These are phyloP conservation scores for Fusarium dimerum DNA, from an alignment of 2,329 filamentous ascomycete genomes.

Conservation along the genomic window DNA sequence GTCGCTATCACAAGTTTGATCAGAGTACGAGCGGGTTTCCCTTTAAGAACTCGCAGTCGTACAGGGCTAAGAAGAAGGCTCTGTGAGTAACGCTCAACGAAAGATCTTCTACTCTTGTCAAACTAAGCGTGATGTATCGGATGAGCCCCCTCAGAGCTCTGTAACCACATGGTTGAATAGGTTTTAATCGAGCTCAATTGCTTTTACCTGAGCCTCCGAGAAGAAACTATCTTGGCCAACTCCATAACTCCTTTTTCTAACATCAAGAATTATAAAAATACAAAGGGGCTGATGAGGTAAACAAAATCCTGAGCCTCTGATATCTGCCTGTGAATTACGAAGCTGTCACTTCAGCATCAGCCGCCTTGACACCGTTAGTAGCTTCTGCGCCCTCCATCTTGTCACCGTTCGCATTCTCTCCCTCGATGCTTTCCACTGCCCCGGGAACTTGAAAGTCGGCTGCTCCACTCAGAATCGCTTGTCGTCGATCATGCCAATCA, in stretches of 20 bases:
- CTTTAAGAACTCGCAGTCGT: slow-evolving; percentile 40
- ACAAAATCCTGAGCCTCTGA: background rate
- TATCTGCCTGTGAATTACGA: background rate
- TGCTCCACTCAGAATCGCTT: slow-evolving; percentile 52
- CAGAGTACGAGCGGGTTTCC: slow-evolving; percentile 43
- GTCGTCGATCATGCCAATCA: slow-evolving; percentile 62
- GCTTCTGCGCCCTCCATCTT: slow-evolving; percentile 8
- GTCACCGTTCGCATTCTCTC: slow-evolving; percentile 25
- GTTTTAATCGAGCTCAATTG: background rate
- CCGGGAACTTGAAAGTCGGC: slow-evolving; percentile 46
- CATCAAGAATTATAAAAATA: slow-evolving; percentile 19
- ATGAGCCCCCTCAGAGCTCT: background rate
- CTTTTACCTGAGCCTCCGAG: slow-evolving; percentile 1
- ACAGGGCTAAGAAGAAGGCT: slow-evolving; percentile 41
- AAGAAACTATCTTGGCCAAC: slow-evolving; percentile 17
- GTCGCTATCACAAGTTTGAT: slow-evolving; percentile 38
- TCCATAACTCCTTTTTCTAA: slow-evolving; percentile 28
- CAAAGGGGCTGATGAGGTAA: background rate
- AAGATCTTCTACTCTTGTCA: background rate
- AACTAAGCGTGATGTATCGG: too few species aligned
- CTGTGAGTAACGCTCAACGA: slow-evolving; percentile 16
- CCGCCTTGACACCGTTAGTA: slow-evolving; percentile 9
- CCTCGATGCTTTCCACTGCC: slow-evolving; percentile 32
- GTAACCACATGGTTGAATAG: background rate
- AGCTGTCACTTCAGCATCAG: slow-evolving; percentile 4